Evolutionary conservation across 768 basidiomycete genomes (phyloP), one percentile per base, ranked within the genome.

Genomic region (Lepiota brunneoincarnata): DNA sequence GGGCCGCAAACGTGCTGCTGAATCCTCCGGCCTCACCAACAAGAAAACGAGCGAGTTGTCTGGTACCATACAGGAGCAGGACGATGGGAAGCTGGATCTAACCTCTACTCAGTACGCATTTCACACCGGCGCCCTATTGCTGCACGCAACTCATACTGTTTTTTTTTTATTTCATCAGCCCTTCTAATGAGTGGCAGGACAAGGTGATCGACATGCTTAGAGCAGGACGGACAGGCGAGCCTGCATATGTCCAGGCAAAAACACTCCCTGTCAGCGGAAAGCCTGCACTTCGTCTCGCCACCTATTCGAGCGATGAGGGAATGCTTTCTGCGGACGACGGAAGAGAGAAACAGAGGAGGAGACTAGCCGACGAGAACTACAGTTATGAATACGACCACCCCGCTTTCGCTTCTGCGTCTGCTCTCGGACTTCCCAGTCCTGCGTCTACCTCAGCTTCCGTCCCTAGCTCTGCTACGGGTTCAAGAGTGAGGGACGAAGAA

Each of bases 151-250:
- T 49, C 41, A 21, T 17, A 3, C 42, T 24, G 21, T 49, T 36
- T 55, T 55, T 34, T 39, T 56, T n/a, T n/a, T n/a, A n/a, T n/a
- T n/a, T n/a, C n/a, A 51, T 34, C 55, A 91, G 88, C 59, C 89
- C 89, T 15, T 87, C 88, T 20, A 85, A 84, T 58, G 89, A 92
- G 68, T 92, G 90, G 90, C 91, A 92, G 67, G 88, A 89, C 61
- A 73, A 75, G 41, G 84, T 92, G 2, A 69, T 71, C 3, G 59
- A 68, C 21, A 76, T 76, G 70, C 69, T 77, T 36, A 66, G 64
- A 54, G 57, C 62, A 34, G 63, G 60, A 40, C 61, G 62, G 58
- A 53, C 64, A 18, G 37, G 48, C 36, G 53, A 58, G 23, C 49
- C 56, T 24, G 26, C 28, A 11, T 54, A 54, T 15, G 1, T 20